These are phyloP conservation scores for Tolypocladium paradoxum DNA, from an alignment of 2,329 filamentous ascomycete genomes.

Conservation along the genomic window DNA sequence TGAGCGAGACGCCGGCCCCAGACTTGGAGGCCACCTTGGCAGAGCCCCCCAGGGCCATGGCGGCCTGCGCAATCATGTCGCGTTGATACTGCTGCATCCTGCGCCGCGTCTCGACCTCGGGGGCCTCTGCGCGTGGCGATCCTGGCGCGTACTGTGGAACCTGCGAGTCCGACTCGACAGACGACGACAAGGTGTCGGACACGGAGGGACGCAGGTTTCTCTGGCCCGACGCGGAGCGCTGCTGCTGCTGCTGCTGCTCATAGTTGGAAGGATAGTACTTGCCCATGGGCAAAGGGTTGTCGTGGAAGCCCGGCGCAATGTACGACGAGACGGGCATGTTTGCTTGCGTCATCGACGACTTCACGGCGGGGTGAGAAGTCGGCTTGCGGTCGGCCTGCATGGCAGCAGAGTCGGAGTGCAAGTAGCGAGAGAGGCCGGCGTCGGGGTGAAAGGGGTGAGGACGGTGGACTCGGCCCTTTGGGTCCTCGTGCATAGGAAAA, in stretches of 20 bases:
- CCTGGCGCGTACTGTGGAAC: constrained; percentile 10
- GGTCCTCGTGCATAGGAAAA: constrained; percentile 50
- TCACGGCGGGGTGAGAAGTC: constrained; percentile 9
- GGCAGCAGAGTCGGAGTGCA: constrained; percentile 19
- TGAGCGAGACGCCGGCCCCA: constrained; percentile 20
- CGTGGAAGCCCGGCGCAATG: constrained; percentile 36
- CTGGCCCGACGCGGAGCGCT: neutral
- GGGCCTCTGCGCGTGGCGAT: constrained; percentile 5
- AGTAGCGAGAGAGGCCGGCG: constrained; percentile 24
- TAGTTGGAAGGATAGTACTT: constrained; percentile 57
- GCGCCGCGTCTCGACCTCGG: constrained; percentile 34
- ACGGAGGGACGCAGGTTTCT: constrained; percentile 7
- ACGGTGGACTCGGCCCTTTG: constrained; percentile 31
- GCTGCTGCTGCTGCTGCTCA: constrained; percentile 22
- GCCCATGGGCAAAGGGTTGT: constrained; percentile 40
- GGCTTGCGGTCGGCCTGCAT: constrained; percentile 13
- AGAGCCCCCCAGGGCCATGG: constrained; percentile 27
- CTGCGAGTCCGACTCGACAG: constrained; percentile 24
- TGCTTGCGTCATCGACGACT: constrained; percentile 12
- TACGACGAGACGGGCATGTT: constrained; percentile 40
- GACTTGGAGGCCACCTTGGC: constrained; percentile 13
- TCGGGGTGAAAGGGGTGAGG: constrained; percentile 42
- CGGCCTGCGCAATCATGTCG: constrained; percentile 50
- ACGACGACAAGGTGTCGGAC: constrained; percentile 17
- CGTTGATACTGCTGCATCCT: constrained; percentile 48